These are phyloP conservation scores for Talinum fruticosum DNA, from an alignment of 148 eudicot genomes.

Conservation along the genomic window DNA sequence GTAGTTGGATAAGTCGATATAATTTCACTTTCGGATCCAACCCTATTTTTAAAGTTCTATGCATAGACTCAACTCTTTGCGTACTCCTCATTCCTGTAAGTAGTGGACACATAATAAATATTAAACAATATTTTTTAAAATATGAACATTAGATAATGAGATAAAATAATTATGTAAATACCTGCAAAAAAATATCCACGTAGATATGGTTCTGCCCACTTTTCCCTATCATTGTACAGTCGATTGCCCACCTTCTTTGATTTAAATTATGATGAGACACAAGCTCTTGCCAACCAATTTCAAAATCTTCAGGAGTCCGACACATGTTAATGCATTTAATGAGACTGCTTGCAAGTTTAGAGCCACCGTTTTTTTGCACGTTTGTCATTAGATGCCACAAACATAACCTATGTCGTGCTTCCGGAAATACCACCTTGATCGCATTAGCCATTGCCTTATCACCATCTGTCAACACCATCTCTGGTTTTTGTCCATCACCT, in stretches of 20 bases:
- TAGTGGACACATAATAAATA: background rate
- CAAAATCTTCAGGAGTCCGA: too few species aligned
- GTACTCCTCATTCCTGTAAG: conserved; percentile 3
- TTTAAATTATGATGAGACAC: background rate
- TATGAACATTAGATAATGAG: background rate
- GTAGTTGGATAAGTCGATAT: background rate
- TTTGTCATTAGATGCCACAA: background rate
- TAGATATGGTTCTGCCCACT: background rate
- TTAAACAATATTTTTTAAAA: background rate
- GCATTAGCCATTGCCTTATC: background rate
- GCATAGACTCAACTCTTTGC: background rate
- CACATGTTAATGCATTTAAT: too few species aligned
- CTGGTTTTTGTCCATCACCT: background rate
- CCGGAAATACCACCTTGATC: background rate
- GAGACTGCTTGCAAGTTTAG: background rate
- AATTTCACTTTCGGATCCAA: background rate
- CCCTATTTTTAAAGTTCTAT: background rate
- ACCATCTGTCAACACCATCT: background rate
- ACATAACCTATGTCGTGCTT: background rate
- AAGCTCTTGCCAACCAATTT: too few species aligned
- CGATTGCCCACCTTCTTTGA: background rate
- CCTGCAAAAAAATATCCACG: background rate
- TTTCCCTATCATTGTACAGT: background rate
- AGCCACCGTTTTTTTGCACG: background rate
- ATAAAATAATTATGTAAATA: background rate